phyloP scores from a whole-genome alignment of 257 asterid species.

The Thymus quinquecostatus region DNA sequence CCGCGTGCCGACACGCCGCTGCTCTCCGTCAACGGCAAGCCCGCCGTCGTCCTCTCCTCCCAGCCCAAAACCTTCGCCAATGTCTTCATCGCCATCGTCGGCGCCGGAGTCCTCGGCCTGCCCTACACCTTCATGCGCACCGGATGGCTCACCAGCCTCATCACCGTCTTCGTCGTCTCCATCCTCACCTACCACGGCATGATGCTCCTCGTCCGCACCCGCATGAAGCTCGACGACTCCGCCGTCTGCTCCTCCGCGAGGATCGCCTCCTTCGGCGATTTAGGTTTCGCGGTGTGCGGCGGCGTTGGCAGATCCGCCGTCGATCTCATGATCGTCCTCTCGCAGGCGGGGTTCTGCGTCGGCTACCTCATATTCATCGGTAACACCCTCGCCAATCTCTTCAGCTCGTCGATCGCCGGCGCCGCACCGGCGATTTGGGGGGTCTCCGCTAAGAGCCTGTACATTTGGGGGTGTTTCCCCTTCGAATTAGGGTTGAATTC shows the following conservation, averaged over 20 bases:
- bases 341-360: slow-evolving; percentile 85
- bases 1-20: slow-evolving; percentile 81
- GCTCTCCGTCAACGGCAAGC: slow-evolving; percentile 36
- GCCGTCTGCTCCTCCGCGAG: slow-evolving; percentile 37
- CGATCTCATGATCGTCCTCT: slow-evolving; percentile 73
- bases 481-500: slow-evolving; percentile 85
- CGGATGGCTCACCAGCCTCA: slow-evolving; percentile 68
- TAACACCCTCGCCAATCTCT: slow-evolving; percentile 62
- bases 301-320: slow-evolving; percentile 69
- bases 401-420: slow-evolving; percentile 38
- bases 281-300: slow-evolving; percentile 81
- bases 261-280: slow-evolving; percentile 79
- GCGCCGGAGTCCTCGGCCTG: slow-evolving; percentile 92
- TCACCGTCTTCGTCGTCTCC: slow-evolving; percentile 65
- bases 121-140: slow-evolving; percentile 92
- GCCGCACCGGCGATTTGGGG: slow-evolving; percentile 52
- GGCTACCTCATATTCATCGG: slow-evolving; percentile 78
- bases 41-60: slow-evolving; percentile 53
- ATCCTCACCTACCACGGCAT: slow-evolving; percentile 74
- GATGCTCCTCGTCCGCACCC: slow-evolving; percentile 71
- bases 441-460: slow-evolving; percentile 52
- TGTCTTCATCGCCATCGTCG: slow-evolving; percentile 79
- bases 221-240: slow-evolving; percentile 55
- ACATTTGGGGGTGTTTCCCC: slow-evolving; percentile 81
- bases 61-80: slow-evolving; percentile 80